These are phyloP conservation scores for Aspergillus fijiensis DNA, from an alignment of 2,329 filamentous ascomycete genomes.

Conservation along the genomic window DNA sequence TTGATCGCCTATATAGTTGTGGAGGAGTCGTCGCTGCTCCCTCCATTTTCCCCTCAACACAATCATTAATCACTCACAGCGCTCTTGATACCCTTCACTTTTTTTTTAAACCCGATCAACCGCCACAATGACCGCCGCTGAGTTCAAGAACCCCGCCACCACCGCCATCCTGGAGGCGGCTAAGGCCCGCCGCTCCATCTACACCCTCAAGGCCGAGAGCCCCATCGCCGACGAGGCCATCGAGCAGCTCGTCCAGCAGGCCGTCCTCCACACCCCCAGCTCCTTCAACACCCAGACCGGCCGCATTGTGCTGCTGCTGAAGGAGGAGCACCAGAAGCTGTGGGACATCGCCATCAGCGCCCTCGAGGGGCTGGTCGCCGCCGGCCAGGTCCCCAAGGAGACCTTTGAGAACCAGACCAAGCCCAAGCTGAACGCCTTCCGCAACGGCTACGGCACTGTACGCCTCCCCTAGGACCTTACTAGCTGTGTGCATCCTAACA, in stretches of 20 bases:
- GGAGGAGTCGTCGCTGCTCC: not conserved
- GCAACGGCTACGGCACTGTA: constrained; percentile 72
- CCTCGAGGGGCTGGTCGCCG: constrained; percentile 45
- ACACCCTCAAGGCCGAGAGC: constrained; percentile 33
- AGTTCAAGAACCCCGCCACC: constrained; percentile 36
- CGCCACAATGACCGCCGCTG: constrained; percentile 32
- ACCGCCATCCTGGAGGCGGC: constrained; percentile 31
- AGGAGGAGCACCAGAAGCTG: constrained; percentile 80
- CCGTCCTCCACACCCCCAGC: constrained; percentile 68
- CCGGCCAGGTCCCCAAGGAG: constrained; percentile 55
- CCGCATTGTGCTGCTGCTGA: constrained; percentile 73
- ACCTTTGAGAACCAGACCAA: constrained; percentile 47
- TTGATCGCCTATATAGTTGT: not conserved
- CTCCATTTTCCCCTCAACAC: too few species aligned
- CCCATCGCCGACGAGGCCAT: constrained; percentile 35
- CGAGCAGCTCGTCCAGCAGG: constrained; percentile 32
- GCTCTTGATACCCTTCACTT: not conserved
- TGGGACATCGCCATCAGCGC: constrained; percentile 74
- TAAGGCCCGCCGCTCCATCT: constrained; percentile 33
- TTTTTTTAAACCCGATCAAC: constrained; percentile 28
- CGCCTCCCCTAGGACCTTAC: constrained; percentile 31
- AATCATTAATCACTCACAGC: not conserved
- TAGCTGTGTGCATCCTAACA: too few species aligned
- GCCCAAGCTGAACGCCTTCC: constrained; percentile 59
- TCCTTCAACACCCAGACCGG: constrained; percentile 87